Conservation (phyloP, 805 yeast species). For the Ogataea pignaliae region DNA sequence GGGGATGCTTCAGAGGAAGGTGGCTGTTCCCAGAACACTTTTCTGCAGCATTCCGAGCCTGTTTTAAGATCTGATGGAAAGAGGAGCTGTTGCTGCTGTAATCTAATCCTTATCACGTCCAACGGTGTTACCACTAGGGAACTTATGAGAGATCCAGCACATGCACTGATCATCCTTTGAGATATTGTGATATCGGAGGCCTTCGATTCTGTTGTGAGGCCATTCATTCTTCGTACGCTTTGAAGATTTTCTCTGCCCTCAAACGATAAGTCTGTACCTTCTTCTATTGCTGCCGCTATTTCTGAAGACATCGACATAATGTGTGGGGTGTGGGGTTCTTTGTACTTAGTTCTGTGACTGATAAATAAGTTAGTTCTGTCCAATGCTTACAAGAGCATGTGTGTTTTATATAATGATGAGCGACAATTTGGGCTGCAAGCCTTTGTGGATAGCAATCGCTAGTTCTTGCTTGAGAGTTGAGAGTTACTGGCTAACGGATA, state of each 20-base stretch:
- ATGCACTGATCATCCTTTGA: slow-evolving; percentile 75
- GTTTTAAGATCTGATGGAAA: slow-evolving; percentile 33
- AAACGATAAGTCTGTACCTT: slow-evolving; percentile 16
- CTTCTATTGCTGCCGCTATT: slow-evolving; percentile 37
- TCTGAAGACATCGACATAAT: slow-evolving; percentile 37
- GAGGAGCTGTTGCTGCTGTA: slow-evolving; percentile 70
- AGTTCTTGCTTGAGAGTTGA: too few species aligned
- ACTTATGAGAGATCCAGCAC: slow-evolving; percentile 69
- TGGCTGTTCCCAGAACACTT: slow-evolving; percentile 32
- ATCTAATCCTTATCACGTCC: slow-evolving; percentile 72
- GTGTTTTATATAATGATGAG: too few species aligned
- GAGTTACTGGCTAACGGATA: too few species aligned
- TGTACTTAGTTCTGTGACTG: too few species aligned
- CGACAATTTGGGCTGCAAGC: too few species aligned
- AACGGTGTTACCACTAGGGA: slow-evolving; percentile 75
- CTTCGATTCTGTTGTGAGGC: neutral
- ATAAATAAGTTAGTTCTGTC: too few species aligned
- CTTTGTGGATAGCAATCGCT: too few species aligned
- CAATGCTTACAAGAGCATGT: too few species aligned
- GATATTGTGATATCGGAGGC: slow-evolving; percentile 30
- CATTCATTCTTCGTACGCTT: too few species aligned
- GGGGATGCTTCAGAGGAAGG: neutral
- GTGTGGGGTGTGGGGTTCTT: neutral
- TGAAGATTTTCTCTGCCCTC: neutral
- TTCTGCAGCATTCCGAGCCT: slow-evolving; percentile 32